Evolutionary conservation across 179 eudicot genomes (phyloP), one percentile per base, ranked within the genome.

Genomic region (Beta lomatogona): DNA sequence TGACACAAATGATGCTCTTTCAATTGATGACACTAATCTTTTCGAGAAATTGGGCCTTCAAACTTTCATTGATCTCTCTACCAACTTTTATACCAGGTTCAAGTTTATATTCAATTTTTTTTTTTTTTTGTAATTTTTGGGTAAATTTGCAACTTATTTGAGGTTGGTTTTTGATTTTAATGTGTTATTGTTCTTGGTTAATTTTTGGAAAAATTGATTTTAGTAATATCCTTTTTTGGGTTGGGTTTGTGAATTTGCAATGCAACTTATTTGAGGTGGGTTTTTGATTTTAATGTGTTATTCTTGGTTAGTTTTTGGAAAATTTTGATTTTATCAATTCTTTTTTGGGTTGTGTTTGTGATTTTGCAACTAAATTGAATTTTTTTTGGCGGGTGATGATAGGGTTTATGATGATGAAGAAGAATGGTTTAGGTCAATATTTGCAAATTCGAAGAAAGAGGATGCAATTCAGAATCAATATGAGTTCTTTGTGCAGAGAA

Each of bases 381-480:
- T 5, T 53, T 48, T 52, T 25, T 25, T 25, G 48, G 9, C 53
- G 4, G 21, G 16, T 67, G 71, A 28, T 73, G 64, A 65, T 76
- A 95, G 99, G 94, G 99, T 95, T 75, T 94, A 92, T 84, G 98
- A 92, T 21, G 99, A 95, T 69, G 95, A 94, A 31, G 97, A 95
- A 81, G 98, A 95, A 79, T 95, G 99, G 99, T 95, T 95, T 82
- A 89, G 99, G 65, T 90, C 93, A 57, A 92, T 95, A 73, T 95
- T 95, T 82, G 95, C 94, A 11, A 87, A 90, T 75, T 94, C 98
- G n/a, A 91, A 83, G 83, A 95, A 95, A 85, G 99, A 95, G 87
- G 99, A 94, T 57, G 99, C 99, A 12, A 92, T 95, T 85, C 98
- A 88, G 88, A 95, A 95, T 85, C 99, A 95, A 76, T 95, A 94